Evolutionary conservation across 768 basidiomycete genomes (phyloP).

Genomic region (Hypsizygus marmoreus): DNA sequence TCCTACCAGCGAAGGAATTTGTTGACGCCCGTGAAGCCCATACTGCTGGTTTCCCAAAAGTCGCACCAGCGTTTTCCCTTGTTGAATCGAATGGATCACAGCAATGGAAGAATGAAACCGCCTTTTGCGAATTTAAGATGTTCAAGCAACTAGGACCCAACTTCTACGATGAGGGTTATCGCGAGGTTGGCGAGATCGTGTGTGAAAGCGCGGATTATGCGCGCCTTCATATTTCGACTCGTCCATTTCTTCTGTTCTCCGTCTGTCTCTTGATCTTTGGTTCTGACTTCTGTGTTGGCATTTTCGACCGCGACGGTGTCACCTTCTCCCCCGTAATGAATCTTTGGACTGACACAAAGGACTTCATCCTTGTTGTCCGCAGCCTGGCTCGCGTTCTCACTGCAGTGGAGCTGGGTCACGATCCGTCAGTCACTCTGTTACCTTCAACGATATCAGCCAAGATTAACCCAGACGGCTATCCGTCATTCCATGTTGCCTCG

Average conservation of each 20-base stretch:
- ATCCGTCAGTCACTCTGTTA: constrained; percentile 17
- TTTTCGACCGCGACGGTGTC: constrained; percentile 32
- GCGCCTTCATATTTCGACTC: constrained; percentile 25
- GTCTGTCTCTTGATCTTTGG: constrained; percentile 30
- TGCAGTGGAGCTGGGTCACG: constrained; percentile 16
- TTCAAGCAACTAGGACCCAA: constrained; percentile 16
- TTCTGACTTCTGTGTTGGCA: constrained; percentile 27
- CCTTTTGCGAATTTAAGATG: constrained; percentile 17
- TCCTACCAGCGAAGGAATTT: no score
- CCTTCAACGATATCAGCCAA: neutral
- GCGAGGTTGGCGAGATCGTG: constrained; percentile 15
- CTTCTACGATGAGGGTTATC: constrained; percentile 5
- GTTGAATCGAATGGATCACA: neutral
- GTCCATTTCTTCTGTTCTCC: constrained; percentile 31
- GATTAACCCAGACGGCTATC: constrained; percentile 1
- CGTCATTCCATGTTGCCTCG: constrained; percentile 8
- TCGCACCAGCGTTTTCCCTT: no score
- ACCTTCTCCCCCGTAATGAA: constrained; percentile 23
- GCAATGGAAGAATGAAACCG: constrained; percentile 12
- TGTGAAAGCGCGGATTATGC: constrained; percentile 26
- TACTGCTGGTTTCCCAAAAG: no score
- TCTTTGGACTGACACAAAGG: constrained; percentile 20
- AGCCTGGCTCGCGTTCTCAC: constrained; percentile 18
- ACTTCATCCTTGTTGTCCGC: constrained; percentile 27
- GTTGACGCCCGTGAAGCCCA: no score